A percentile compares a stretch with the other conserved stretches of the same genome.
phyloP scores from a whole-genome alignment of 306 rosid genomes.

The Phaseolus lunatus region DNA sequence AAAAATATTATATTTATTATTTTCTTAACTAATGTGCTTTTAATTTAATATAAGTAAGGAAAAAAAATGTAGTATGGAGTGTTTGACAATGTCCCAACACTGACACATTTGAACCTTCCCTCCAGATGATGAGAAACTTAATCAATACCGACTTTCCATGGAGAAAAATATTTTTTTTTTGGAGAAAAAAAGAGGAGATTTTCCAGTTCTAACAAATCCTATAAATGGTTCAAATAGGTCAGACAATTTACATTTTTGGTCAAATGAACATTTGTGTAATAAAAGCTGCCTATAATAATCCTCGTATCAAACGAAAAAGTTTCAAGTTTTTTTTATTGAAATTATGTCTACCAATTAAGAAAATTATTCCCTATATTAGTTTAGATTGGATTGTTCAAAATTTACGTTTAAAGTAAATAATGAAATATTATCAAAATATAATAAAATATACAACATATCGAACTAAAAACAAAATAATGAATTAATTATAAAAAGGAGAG shows the following conservation, averaged over 20 bases:
- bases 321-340: background rate
- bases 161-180: background rate
- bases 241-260: background rate
- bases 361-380: background rate
- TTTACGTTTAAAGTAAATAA: background rate
- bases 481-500: background rate
- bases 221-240: background rate
- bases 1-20: background rate
- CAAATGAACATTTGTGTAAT: background rate
- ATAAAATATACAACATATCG: no score
- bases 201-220: background rate
- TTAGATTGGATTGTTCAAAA: background rate
- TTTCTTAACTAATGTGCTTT: background rate
- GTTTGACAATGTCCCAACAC: no score
- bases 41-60: background rate
- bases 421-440: background rate
- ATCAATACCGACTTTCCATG: background rate
- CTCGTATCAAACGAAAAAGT: background rate
- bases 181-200: background rate
- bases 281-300: background rate
- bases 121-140: background rate
- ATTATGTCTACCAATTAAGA: background rate
- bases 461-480: background rate
- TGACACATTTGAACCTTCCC: background rate
- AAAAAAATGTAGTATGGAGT: background rate